Evolutionary conservation across 768 basidiomycete genomes (phyloP), one percentile per base, ranked within the genome.

Genomic region (Boletus vinaceobasis): DNA sequence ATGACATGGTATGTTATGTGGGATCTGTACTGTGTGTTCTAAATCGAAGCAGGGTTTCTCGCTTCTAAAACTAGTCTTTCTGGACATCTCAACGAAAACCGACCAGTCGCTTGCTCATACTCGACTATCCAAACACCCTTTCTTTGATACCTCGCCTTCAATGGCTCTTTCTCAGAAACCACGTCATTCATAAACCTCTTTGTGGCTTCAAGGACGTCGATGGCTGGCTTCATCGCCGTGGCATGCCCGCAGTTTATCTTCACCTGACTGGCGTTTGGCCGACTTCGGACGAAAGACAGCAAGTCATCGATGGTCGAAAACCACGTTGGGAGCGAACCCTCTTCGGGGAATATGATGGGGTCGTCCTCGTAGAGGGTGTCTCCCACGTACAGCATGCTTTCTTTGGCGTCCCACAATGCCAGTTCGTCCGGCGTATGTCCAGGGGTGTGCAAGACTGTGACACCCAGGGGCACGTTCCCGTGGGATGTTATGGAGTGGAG

Each of bases 351-450:
- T 60, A 83, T 79, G 61, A 82, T 83, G 6, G 72, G 75, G 35
- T 77, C 80, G 50, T 75, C 65, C 59, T 84, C 82, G 57, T 84
- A 83, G 40, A 82, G 66, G 43, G 79, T 76, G 56, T 84, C 83
- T 3, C 83, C 83, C 11, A 81, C 79, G 46, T 81, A 84, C 1
- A 82, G 67, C 80, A 82, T 79, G 56, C 65, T 68, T 49, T 83
- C 82, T 7, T 56, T 63, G 13, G 64, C 67, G 51, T 83, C 79
- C 69, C 79, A 84, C 4, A 82, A 57, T 1, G 80, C 81, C n/a
- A 82, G 65, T 59, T 81, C 77, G 66, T 84, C 83, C 2, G 82
- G 82, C 0, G 78, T 83, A 54, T 84, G 83, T 27, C 82, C 81
- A 0, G 82, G 81, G 0, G 80, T 82, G 56, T 84, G 82, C 51